phyloP scores from a whole-genome alignment of 2,329 filamentous ascomycete species.

The Colletotrichum brevisporum region DNA sequence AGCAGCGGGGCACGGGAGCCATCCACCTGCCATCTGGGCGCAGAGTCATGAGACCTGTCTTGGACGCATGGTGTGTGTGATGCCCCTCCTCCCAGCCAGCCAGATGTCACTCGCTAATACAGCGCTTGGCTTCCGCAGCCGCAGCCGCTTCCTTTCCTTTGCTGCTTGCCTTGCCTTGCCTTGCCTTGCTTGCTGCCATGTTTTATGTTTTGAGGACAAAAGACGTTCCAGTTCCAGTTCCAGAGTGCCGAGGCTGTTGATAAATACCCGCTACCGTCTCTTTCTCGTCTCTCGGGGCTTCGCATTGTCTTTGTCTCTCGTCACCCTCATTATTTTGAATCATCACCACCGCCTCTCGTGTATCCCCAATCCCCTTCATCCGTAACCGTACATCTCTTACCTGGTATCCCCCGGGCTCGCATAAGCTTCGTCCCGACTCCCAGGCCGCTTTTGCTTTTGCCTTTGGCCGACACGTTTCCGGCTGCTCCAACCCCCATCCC shows the following conservation, averaged over 20 bases:
- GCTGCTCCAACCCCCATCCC: conserved; percentile 29
- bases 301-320: neutral
- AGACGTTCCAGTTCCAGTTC: neutral
- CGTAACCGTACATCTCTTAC: neutral
- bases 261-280: conserved; percentile 28
- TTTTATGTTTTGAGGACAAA: conserved; percentile 21
- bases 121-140: conserved; percentile 17
- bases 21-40: conserved; percentile 34
- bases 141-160: conserved; percentile 14
- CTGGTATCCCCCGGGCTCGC: neutral
- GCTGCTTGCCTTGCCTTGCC: neutral
- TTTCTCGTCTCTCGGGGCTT: too few species aligned
- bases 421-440: conserved; percentile 23
- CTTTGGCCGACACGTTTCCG: conserved; percentile 32
- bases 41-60: conserved; percentile 38
- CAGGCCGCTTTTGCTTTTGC: conserved; percentile 9
- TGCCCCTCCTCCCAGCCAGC: conserved; percentile 2
- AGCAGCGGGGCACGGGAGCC: conserved; percentile 34
- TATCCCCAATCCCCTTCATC: neutral
- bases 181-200: neutral
- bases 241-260: conserved; percentile 6
- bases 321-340: neutral
- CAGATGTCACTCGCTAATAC: too few species aligned
- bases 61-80: conserved; percentile 28
- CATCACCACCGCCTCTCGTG: neutral